A percentile compares a stretch with the other conserved stretches of the same genome.
phyloP scores from a whole-genome alignment of 1,284 basidiomycete genomes.

The Mixia osmundae region DNA sequence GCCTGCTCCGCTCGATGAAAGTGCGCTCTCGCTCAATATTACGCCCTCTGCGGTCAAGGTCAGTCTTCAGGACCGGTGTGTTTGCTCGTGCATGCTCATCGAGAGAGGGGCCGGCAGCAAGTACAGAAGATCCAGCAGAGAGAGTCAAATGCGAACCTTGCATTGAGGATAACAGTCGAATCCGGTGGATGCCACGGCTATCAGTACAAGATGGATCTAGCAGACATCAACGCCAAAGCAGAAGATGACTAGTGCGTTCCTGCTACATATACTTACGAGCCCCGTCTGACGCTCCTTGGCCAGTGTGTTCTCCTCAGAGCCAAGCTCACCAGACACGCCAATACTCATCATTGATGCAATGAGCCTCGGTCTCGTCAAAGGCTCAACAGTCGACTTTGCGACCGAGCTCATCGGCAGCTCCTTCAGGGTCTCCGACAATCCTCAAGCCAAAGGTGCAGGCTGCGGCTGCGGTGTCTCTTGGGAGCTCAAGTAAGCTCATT shows the following conservation, averaged over 20 bases:
- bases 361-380: slow-evolving; percentile 51
- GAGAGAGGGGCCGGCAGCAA: no score
- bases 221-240: slow-evolving; percentile 26
- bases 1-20: slow-evolving; percentile 1
- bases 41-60: no score
- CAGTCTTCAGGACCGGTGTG: no score
- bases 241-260: slow-evolving; percentile 53
- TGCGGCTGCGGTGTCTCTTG: slow-evolving; percentile 56
- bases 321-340: background rate
- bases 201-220: slow-evolving; percentile 67
- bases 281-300: background rate
- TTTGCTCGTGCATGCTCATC: no score
- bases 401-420: slow-evolving; percentile 76
- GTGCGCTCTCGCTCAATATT: no score
- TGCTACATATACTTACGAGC: slow-evolving; percentile 2
- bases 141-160: slow-evolving; percentile 35
- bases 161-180: slow-evolving; percentile 53
- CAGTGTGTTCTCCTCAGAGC: slow-evolving; percentile 4
- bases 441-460: slow-evolving; percentile 56
- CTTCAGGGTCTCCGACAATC: slow-evolving; percentile 55
- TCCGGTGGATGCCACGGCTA: slow-evolving; percentile 83
- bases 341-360: slow-evolving; percentile 42
- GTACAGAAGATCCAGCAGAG: slow-evolving; percentile 35
- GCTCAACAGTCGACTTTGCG: slow-evolving; percentile 62
- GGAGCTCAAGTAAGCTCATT: slow-evolving; percentile 9